A percentile compares a stretch with the other conserved stretches of the same genome.
phyloP scores from a whole-genome alignment of 108 stramenopile species.

The Asterionellopsis glacialis region DNA sequence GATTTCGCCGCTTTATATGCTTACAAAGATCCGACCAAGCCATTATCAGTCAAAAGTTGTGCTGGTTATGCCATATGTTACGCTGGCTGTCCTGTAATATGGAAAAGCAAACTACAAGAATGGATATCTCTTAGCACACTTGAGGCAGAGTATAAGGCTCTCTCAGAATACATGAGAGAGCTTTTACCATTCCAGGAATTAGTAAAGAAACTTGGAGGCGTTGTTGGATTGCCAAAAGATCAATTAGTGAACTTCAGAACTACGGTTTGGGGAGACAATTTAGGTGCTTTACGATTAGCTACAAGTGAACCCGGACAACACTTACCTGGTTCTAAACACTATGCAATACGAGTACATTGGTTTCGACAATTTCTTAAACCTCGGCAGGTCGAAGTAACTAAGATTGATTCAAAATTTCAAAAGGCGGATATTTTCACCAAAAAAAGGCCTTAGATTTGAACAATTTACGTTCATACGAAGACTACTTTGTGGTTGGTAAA shows the following conservation, averaged over 20 bases:
- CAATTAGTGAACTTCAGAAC: slow-evolving; percentile 19
- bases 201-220: slow-evolving; percentile 11
- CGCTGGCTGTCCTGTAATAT: slow-evolving; percentile 29
- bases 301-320: no score
- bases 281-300: slow-evolving; percentile 30
- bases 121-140: slow-evolving; percentile 41
- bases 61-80: slow-evolving; percentile 38
- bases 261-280: slow-evolving; percentile 45
- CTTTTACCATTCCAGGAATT: no score
- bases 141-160: slow-evolving; percentile 48
- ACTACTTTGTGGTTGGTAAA: no score
- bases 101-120: slow-evolving; percentile 36
- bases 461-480: no score
- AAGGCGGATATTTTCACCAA: slow-evolving; percentile 21
- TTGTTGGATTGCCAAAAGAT: slow-evolving; percentile 5
- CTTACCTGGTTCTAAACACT: slow-evolving; percentile 36
- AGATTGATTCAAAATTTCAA: no score
- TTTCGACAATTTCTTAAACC: slow-evolving; percentile 30
- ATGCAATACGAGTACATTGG: slow-evolving; percentile 51
- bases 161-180: slow-evolving; percentile 27
- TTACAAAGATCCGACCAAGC: slow-evolving; percentile 15
- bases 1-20: slow-evolving; percentile 33
- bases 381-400: slow-evolving; percentile 3
- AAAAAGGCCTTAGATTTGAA: no score
- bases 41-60: slow-evolving; percentile 21